A percentile compares a stretch with the other conserved stretches of the same genome.
Evolutionary conservation across 257 asterid genomes (phyloP).

Genomic region (Pogostemon cablin): DNA sequence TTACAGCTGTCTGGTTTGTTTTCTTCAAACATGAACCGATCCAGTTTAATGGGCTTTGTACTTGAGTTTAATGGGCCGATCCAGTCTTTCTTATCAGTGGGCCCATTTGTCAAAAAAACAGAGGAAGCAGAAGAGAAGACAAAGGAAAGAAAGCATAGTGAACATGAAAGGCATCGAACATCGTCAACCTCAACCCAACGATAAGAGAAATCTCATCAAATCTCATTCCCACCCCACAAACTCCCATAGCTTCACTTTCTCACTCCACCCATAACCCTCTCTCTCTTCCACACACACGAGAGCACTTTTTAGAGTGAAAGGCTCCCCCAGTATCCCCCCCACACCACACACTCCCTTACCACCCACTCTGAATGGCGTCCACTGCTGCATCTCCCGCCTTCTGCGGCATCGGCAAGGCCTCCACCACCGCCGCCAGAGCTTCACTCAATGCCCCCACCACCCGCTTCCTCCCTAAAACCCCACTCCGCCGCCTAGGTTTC

Average conservation of each 20-base stretch:
- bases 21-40: not conserved
- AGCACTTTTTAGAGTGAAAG: not conserved
- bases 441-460: slow-evolving; percentile 44
- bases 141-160: slow-evolving; percentile 6
- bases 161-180: slow-evolving; percentile 36
- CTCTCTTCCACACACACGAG: slow-evolving; percentile 1
- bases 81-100: no score
- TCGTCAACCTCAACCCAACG: slow-evolving; percentile 37
- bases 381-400: slow-evolving; percentile 66
- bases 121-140: not conserved
- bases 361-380: slow-evolving; percentile 51
- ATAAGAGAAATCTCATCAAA: slow-evolving; percentile 32
- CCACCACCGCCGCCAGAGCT: slow-evolving; percentile 40
- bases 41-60: slow-evolving; percentile 17
- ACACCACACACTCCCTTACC: not conserved
- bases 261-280: not conserved
- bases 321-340: not conserved
- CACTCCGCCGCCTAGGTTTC: slow-evolving; percentile 56
- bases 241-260: slow-evolving; percentile 28
- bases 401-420: slow-evolving; percentile 49
- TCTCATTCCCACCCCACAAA: slow-evolving; percentile 32
- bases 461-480: slow-evolving; percentile 57
- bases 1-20: not conserved
- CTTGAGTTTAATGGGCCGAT: not conserved
- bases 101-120: not conserved